These are phyloP conservation scores for Xeromyces bisporus DNA, from an alignment of 495 filamentous ascomycete genomes.

Conservation along the genomic window DNA sequence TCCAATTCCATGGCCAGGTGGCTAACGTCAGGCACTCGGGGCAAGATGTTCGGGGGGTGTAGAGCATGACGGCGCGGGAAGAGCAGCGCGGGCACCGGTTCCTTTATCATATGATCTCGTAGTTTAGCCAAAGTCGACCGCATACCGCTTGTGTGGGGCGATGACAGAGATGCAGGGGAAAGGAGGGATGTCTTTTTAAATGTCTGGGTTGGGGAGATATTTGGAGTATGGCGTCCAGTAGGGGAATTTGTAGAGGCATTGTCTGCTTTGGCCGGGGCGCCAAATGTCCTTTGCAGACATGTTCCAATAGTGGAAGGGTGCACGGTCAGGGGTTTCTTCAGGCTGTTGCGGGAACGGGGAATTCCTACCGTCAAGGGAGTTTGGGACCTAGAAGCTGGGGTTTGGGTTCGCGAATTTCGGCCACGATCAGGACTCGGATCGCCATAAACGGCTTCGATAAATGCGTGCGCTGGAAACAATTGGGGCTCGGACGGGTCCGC, in stretches of 20 bases:
- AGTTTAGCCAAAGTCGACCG: constrained; percentile 19
- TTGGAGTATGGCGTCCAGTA: constrained; percentile 4
- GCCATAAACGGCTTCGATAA: constrained; percentile 64
- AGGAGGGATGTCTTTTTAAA: constrained; percentile 3
- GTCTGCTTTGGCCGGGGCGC: constrained; percentile 9
- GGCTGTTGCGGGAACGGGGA: constrained; percentile 12
- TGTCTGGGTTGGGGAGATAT: not conserved
- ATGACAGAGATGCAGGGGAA: constrained; percentile 6
- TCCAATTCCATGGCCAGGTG: constrained; percentile 51
- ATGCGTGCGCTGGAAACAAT: constrained; percentile 56
- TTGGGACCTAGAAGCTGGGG: constrained; percentile 39
- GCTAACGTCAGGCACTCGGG: constrained; percentile 57
- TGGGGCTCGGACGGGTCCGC: constrained; percentile 73
- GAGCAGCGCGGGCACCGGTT: constrained; percentile 28
- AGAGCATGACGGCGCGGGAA: constrained; percentile 41
- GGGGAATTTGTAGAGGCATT: constrained; percentile 1
- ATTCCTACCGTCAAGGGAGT: constrained; percentile 30
- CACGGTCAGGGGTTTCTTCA: constrained; percentile 9
- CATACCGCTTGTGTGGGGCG: constrained; percentile 7
- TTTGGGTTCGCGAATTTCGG: constrained; percentile 54
- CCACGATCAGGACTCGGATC: constrained; percentile 42
- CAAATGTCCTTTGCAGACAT: constrained; percentile 13
- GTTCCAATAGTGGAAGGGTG: constrained; percentile 11
- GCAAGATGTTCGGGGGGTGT: constrained; percentile 45
- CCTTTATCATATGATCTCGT: constrained; percentile 27